Percentiles rank a stretch among this genome's conserved stretches.
phyloP scores from a whole-genome alignment of 164 flowering plant genomes.

The Aristolochia contorta region DNA sequence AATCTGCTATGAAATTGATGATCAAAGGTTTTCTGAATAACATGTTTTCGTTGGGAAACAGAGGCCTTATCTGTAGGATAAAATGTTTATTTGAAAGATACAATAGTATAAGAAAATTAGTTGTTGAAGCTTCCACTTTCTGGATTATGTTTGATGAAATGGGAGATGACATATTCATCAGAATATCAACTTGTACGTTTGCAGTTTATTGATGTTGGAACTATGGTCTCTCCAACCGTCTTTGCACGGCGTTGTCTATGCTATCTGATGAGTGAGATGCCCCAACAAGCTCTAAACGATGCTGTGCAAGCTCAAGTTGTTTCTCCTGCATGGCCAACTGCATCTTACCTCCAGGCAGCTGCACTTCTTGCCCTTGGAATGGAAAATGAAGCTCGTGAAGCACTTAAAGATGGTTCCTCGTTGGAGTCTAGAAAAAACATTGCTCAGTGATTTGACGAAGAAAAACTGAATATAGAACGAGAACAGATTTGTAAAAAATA shows the following conservation, averaged over 20 bases:
- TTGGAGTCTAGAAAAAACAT: conserved; percentile 48
- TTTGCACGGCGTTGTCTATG: conserved; percentile 83
- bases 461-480: background rate
- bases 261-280: conserved; percentile 69
- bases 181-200: background rate
- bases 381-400: conserved; percentile 69
- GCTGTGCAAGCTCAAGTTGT: conserved; percentile 83
- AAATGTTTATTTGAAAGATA: no score
- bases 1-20: no score
- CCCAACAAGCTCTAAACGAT: conserved; percentile 72
- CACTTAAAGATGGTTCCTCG: conserved; percentile 64
- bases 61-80: no score
- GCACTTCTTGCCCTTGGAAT: conserved; percentile 55
- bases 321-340: conserved; percentile 75
- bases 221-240: conserved; percentile 86
- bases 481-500: background rate
- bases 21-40: no score
- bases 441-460: conserved; percentile 8
- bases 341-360: conserved; percentile 79
- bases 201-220: conserved; percentile 91
- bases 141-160: no score
- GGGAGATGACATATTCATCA: no score
- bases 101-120: no score
- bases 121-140: no score
- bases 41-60: no score